Evolutionary conservation across 805 yeast species (phyloP), one percentile per base, ranked within the genome.

Genomic region (Pichia nakasei): DNA sequence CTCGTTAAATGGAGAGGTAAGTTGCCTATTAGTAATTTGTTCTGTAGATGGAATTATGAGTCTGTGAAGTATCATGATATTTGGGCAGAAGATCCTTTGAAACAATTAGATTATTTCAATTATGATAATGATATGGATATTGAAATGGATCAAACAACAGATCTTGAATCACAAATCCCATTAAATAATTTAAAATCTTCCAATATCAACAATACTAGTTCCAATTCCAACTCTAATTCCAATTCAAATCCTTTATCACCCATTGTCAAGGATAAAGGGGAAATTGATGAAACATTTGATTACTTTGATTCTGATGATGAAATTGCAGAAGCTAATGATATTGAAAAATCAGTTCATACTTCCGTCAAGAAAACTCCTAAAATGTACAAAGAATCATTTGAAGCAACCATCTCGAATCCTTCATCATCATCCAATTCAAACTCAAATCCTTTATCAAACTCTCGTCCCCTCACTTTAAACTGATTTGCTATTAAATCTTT

Each of bases 1-100:
- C 74, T 80, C 53, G 78, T 86, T 43, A 80, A 79, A 58, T 76
- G 82, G 55, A 73, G 72, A 46, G 58, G 48, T 64, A 86, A 60
- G 93, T 95, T 22, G 57, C 74, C 40, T 63, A 67, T 37, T 72
- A 59, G 63, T 19, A 56, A 54, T 38, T 68, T 72, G 41, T 78
- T 75, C 51, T 80, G 83, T 56, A 75, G 88, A 29, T 55, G 53
- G 52, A 44, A 51, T 17, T 54, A 50, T 37, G 49, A 49, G 17
- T 29, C 29, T 11, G 6, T 54, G 3, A 26, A 37, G 9, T 48
- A 27, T 22, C 39, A 42, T 36, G 50, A 53, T 39, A 39, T 46
- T 18, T 35, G 47, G 43, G 36, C 38, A 7, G 52, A 53, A 21
- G 61, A 59, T 42, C 60, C 61, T 8, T 38, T 58, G 24, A 46